phyloP scores from a whole-genome alignment of 192 early-diverging fungal species.

The Rhizophlyctis rosea region DNA sequence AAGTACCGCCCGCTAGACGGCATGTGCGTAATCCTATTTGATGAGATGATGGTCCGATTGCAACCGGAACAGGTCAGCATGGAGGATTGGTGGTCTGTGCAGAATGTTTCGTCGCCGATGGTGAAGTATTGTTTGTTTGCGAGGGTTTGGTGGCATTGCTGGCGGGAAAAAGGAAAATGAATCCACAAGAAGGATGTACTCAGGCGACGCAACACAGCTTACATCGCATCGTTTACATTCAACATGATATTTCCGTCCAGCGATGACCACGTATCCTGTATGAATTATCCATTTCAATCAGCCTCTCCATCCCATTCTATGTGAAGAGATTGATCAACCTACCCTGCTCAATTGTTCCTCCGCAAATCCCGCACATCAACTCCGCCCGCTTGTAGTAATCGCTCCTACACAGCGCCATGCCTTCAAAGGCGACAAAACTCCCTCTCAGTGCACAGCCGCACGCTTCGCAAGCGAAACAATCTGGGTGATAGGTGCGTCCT shows the following conservation, averaged over 20 bases:
- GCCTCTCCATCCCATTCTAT: neutral
- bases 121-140: conserved; percentile 28
- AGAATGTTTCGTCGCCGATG: conserved; percentile 13
- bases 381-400: conserved; percentile 17
- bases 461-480: conserved; percentile 21
- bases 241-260: conserved; percentile 26
- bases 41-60: too few relatives aligned
- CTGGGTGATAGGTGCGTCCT: conserved; percentile 10
- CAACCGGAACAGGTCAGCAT: too few relatives aligned
- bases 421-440: conserved; percentile 7
- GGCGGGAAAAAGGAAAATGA: neutral
- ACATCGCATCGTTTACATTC: conserved; percentile 33
- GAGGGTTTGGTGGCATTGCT: conserved; percentile 12
- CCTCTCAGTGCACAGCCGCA: conserved; percentile 14
- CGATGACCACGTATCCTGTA: conserved; percentile 22
- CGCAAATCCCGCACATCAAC: conserved; percentile 25
- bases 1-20: too few relatives aligned
- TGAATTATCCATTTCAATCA: neutral
- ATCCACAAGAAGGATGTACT: neutral
- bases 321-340: neutral
- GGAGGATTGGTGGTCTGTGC: too few relatives aligned
- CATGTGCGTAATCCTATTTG: too few relatives aligned
- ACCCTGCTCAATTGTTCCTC: conserved; percentile 14
- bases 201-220: neutral
- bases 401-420: conserved; percentile 8